Evolutionary conservation across 176 grass and related monocot genomes (phyloP).

Genomic region (Cenchrus purpureus): DNA sequence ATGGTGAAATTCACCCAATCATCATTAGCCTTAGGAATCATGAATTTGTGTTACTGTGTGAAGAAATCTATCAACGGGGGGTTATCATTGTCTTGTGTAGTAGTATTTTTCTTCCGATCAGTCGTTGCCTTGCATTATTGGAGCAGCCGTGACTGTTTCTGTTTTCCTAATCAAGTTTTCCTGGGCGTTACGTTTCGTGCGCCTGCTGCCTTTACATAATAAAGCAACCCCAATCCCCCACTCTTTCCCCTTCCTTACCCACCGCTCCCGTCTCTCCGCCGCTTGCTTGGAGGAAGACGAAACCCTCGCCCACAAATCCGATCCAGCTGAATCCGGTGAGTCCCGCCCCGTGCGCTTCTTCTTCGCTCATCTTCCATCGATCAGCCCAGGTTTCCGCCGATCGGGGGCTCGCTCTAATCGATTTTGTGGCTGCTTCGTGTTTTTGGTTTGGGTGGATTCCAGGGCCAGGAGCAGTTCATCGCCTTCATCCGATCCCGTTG

Average conservation of each 20-base stretch:
- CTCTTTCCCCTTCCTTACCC: constrained; percentile 32
- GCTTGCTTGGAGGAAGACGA: constrained; percentile 7
- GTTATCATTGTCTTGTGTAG: background rate
- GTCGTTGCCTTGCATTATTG: constrained; percentile 1
- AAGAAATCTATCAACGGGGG: too few relatives aligned
- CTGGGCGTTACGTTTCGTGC: constrained; percentile 51
- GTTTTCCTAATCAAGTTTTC: background rate
- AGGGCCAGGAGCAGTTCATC: background rate
- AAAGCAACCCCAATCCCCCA: constrained; percentile 28
- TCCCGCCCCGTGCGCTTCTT: background rate
- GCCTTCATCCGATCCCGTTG: background rate
- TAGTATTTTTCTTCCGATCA: too few relatives aligned
- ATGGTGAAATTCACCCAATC: too few relatives aligned
- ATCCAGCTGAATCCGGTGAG: constrained; percentile 9
- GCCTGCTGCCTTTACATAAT: background rate
- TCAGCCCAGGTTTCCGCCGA: background rate
- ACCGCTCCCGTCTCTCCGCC: background rate
- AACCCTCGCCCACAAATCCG: constrained; percentile 19
- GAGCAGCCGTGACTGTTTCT: background rate
- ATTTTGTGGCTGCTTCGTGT: constrained; percentile 1
- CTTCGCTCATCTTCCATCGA: background rate
- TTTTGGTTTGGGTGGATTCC: background rate
- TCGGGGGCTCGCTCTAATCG: background rate
- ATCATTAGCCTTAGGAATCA: too few relatives aligned
- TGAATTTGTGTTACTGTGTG: too few relatives aligned